Evolutionary conservation across 108 stramenopile species (phyloP).

Genomic region (Aurantiochytrium sp.): DNA sequence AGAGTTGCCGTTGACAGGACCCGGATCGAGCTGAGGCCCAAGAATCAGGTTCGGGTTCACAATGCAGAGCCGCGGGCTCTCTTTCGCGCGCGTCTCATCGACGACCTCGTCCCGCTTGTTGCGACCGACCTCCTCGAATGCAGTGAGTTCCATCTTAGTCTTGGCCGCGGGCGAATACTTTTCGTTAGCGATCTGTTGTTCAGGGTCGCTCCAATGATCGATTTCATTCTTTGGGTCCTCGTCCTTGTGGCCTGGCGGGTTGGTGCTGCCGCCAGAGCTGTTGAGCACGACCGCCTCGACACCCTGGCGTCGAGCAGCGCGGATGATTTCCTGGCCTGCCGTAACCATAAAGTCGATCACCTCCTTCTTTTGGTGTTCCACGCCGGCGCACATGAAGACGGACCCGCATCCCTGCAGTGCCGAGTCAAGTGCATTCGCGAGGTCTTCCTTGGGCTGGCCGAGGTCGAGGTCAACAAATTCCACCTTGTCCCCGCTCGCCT

Average conservation of each 20-base stretch:
- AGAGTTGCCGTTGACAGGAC: not conserved
- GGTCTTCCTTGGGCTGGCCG: not conserved
- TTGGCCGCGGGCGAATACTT: slow-evolving; percentile 17
- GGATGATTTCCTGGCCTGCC: not conserved
- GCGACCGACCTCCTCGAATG: slow-evolving; percentile 11
- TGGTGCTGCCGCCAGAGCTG: slow-evolving; percentile 11
- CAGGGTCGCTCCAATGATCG: slow-evolving; percentile 1
- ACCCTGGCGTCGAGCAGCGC: not conserved
- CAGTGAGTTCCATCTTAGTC: slow-evolving; percentile 6
- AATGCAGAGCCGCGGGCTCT: slow-evolving; percentile 10
- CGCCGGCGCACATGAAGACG: slow-evolving; percentile 20
- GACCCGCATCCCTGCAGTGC: not conserved
- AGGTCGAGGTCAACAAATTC: not conserved
- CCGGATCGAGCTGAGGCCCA: slow-evolving; percentile 20
- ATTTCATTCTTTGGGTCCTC: slow-evolving; percentile 1
- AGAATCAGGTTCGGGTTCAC: slow-evolving; percentile 25
- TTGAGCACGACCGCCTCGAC: not conserved
- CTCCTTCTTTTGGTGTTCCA: not conserved
- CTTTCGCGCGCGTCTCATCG: not conserved
- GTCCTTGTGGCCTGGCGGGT: slow-evolving; percentile 1
- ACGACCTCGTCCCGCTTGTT: slow-evolving; percentile 6
- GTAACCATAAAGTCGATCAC: slow-evolving; percentile 19
- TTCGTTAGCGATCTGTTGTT: slow-evolving; percentile 8
- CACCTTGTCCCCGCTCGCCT: not conserved
- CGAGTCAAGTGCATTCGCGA: not conserved